These are phyloP conservation scores for Gyromitra esculenta DNA, from an alignment of 2,329 filamentous ascomycete species.

Conservation along the genomic window DNA sequence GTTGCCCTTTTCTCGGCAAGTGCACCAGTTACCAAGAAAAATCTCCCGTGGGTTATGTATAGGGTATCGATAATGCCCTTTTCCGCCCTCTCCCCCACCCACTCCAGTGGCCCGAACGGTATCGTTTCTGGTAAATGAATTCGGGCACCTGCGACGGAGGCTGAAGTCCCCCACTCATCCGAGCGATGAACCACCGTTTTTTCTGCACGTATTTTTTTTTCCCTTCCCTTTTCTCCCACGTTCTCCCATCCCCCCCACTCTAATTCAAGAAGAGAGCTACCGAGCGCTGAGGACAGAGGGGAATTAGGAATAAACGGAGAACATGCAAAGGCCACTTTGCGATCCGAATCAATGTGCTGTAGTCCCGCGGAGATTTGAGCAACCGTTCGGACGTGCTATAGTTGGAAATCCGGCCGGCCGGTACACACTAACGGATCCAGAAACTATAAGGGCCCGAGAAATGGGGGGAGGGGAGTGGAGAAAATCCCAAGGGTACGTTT, in stretches of 20 bases:
- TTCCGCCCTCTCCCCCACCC: background rate
- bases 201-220: background rate
- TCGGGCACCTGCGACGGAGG: constrained; percentile 2
- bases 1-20: constrained; percentile 13
- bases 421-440: background rate
- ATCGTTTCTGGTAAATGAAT: background rate
- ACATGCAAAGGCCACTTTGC: constrained; percentile 37
- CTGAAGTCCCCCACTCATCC: background rate
- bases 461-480: background rate
- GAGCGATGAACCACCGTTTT: background rate
- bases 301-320: background rate
- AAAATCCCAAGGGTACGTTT: constrained; percentile 10
- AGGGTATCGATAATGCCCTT: background rate
- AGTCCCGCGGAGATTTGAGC: background rate
- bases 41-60: background rate
- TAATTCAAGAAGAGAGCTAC: background rate
- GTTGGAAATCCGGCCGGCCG: constrained; percentile 35
- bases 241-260: background rate
- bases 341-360: constrained; percentile 30
- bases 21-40: background rate
- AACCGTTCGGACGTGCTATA: background rate
- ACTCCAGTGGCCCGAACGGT: constrained; percentile 2
- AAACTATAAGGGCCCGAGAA: constrained; percentile 24
- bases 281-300: background rate
- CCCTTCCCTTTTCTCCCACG: no score